Percentiles rank a stretch among this genome's conserved stretches.
These are phyloP conservation scores for Ceratocystis smalleyi DNA, from an alignment of 2,329 filamentous ascomycete species.

Conservation along the genomic window DNA sequence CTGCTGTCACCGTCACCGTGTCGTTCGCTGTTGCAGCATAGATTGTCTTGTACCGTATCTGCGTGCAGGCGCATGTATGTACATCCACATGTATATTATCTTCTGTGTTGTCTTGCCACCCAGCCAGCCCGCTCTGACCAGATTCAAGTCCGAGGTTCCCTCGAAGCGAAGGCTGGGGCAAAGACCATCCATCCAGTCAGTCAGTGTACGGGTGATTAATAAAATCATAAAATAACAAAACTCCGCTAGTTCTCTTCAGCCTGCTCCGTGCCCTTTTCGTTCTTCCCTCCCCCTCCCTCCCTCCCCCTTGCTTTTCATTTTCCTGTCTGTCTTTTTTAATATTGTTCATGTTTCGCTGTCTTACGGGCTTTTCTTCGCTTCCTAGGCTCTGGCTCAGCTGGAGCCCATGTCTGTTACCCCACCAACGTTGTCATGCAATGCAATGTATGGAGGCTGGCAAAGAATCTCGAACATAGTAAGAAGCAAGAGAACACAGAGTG, in stretches of 20 bases:
- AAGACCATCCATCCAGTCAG: background rate
- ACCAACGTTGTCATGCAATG: background rate
- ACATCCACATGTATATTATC: background rate
- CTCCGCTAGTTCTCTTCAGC: background rate
- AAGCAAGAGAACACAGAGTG: background rate
- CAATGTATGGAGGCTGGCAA: background rate
- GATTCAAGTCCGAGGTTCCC: background rate
- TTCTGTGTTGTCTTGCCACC: background rate
- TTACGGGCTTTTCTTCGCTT: background rate
- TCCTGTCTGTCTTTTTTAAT: background rate
- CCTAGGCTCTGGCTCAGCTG: background rate
- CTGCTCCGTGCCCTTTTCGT: background rate
- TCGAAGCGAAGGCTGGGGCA: constrained; percentile 4
- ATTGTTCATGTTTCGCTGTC: background rate
- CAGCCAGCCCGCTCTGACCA: constrained; percentile 4
- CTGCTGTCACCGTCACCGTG: background rate
- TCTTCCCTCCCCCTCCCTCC: background rate
- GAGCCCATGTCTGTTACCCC: constrained; percentile 1
- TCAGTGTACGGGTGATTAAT: background rate
- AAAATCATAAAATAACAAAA: background rate
- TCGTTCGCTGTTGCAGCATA: background rate
- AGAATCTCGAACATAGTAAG: background rate
- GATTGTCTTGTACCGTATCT: background rate
- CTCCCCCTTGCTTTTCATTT: background rate
- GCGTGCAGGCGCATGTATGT: background rate